Conservation (phyloP, 306 rosid species). For the Sophora flavescens region DNA sequence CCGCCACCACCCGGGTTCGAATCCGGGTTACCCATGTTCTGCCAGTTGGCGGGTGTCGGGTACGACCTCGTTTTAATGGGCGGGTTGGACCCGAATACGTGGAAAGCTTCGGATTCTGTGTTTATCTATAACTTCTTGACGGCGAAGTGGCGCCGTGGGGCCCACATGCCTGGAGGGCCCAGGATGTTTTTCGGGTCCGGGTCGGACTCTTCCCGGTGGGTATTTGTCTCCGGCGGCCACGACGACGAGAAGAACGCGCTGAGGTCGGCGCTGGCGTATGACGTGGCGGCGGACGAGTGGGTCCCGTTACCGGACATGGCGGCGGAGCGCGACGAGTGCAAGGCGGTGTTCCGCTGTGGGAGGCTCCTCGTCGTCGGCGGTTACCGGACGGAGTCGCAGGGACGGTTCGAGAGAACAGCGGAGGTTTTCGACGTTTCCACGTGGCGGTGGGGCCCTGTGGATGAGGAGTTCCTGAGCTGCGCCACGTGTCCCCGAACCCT, state of each 20-base stretch:
- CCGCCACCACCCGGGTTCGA: conserved; percentile 47
- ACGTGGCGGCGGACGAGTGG: conserved; percentile 67
- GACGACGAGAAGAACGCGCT: conserved; percentile 70
- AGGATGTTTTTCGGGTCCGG: conserved; percentile 72
- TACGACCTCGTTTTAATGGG: conserved; percentile 67
- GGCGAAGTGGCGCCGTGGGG: conserved; percentile 67
- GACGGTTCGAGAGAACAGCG: conserved; percentile 63
- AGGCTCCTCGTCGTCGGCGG: conserved; percentile 63
- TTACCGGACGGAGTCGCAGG: conserved; percentile 72
- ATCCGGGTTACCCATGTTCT: conserved; percentile 71
- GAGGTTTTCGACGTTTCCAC: conserved; percentile 59
- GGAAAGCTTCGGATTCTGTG: conserved; percentile 65
- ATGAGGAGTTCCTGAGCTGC: conserved; percentile 48
- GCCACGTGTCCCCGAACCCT: conserved; percentile 65
- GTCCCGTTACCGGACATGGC: conserved; percentile 60
- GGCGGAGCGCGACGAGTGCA: conserved; percentile 77
- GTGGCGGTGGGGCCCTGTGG: conserved; percentile 55
- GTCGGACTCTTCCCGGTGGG: conserved; percentile 47
- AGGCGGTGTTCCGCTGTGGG: conserved; percentile 55
- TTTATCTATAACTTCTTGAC: conserved; percentile 58
- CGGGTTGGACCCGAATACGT: conserved; percentile 72
- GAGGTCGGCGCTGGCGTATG: conserved; percentile 61
- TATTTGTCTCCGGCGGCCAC: conserved; percentile 78
- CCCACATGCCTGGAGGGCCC: conserved; percentile 69
- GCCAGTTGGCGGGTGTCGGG: conserved; percentile 64